Percentiles rank a stretch among this genome's conserved stretches.
Conservation (phyloP, 1,139 yeast species). For the Geotrichum klebahnii region DNA sequence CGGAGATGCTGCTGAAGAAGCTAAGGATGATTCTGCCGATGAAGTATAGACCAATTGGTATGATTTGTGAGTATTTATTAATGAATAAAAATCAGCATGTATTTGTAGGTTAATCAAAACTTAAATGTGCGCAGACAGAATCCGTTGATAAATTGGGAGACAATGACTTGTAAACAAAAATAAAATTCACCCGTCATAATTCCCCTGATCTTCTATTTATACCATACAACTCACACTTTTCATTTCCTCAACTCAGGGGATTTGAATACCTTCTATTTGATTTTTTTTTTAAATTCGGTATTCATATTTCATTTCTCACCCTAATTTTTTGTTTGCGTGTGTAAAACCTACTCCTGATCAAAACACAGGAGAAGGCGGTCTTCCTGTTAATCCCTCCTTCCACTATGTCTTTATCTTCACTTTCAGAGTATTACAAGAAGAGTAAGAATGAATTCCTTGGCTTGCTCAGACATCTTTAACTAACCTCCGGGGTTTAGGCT, state of each 20-base stretch:
- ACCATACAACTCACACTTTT: not conserved
- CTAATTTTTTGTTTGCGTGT: too few relatives aligned
- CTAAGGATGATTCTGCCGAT: slow-evolving; percentile 10
- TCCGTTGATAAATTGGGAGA: too few relatives aligned
- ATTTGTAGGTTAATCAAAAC: too few relatives aligned
- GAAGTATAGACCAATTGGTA: not conserved
- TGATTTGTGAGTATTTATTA: not conserved
- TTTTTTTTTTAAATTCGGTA: too few relatives aligned
- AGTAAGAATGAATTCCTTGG: slow-evolving; percentile 1
- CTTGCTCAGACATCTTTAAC: not conserved
- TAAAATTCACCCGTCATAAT: not conserved
- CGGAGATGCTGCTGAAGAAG: slow-evolving; percentile 22
- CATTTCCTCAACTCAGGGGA: too few relatives aligned
- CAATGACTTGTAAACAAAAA: slow-evolving; percentile 18
- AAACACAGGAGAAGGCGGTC: too few relatives aligned
- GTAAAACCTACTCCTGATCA: too few relatives aligned
- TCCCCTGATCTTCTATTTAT: not conserved
- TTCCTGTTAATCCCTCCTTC: not conserved
- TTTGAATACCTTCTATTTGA: not conserved
- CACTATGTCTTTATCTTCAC: slow-evolving; percentile 17
- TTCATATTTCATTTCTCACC: slow-evolving; percentile 5
- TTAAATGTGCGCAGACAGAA: too few relatives aligned
- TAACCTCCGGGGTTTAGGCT: slow-evolving; percentile 25
- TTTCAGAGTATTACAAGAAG: slow-evolving; percentile 18
- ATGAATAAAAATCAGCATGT: too few relatives aligned